Base-by-base conservation (phyloP, 352 stramenopile species). In the Globisporangium iwayamae region DNA sequence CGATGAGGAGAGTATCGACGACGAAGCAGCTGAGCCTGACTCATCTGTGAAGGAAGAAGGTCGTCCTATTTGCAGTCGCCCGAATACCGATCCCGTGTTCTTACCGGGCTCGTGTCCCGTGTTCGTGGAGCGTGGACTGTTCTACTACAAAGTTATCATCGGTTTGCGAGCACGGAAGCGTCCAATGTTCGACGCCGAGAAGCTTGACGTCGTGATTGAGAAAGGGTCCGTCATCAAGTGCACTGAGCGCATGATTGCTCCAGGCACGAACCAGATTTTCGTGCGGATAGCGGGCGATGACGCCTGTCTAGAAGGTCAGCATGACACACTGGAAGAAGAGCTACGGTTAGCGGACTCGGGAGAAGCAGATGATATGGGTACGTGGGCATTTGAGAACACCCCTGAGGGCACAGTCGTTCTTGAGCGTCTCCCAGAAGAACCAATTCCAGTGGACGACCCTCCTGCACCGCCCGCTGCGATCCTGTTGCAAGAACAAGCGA, bases 321-420 rank as follows among this genome's bases (percentile, higher is more conserved):
- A 63, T 13, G 68, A 69, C 32, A 57, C 50, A 2, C 64, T 34
- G 36, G 69, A 72, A 0, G 58, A 51, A 25, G 36, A 60, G 22
- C 20, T 34, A 4, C 56, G 69, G 2, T 39, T 52, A 14, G 36
- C 13, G 16, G 65, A 66, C 34, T 32, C 56, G 34, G 39, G 57
- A 56, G 60, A 70, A 45, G 73, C 78, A 65, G 71, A 86, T 36
- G 67, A 70, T 36, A 65, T 75, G 3, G 81, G 81, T 9, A 56
- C 85, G 0, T 91, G 81, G 83, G 76, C 79, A 11, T 91, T 87
- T 55, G 79, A 89, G 68, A 90, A 84, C 48, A 87, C 83, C 0
- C 62, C 70, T 10, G 75, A 89, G 34, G 81, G 81, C 0, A 76
- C 75, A 1, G 66, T 88, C 3, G 81, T 88, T 11, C 68, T 91